phyloP scores from a whole-genome alignment of 2,329 filamentous ascomycete species.

The Neophaeococcomyces aloes region DNA sequence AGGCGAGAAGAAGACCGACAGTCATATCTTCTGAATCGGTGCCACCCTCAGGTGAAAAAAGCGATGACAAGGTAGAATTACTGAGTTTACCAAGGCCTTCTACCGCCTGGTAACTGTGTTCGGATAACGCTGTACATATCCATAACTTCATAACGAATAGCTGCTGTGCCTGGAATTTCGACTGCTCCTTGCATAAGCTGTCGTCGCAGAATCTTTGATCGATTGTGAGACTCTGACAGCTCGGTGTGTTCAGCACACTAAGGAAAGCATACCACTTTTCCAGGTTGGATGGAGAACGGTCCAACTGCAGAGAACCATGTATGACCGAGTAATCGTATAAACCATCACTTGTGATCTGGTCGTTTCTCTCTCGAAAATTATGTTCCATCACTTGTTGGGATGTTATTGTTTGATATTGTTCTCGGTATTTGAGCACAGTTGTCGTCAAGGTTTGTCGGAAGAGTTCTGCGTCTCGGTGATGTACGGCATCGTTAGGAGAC shows the following conservation, averaged over 20 bases:
- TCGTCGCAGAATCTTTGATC: background rate
- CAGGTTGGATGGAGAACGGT: background rate
- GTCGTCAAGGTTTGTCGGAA: too few species aligned
- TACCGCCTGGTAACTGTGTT: background rate
- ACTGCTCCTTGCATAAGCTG: background rate
- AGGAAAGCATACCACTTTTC: constrained; percentile 6
- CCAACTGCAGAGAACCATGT: background rate
- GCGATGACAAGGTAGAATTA: background rate
- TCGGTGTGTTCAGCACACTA: background rate
- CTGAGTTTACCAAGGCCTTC: background rate
- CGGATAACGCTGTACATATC: constrained; percentile 1
- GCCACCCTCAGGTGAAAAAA: background rate
- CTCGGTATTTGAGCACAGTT: too few species aligned
- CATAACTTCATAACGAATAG: background rate
- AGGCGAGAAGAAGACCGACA: background rate
- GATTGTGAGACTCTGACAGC: background rate
- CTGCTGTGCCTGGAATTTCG: background rate
- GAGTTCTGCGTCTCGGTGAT: too few species aligned
- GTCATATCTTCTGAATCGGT: constrained; percentile 1
- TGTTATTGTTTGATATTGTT: too few species aligned
- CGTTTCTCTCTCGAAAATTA: background rate
- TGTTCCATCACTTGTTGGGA: too few species aligned
- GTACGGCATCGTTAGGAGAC: too few species aligned
- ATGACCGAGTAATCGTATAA: background rate
- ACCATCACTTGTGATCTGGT: background rate